These are phyloP conservation scores for Brasenia schreberi DNA, from an alignment of 164 flowering plant genomes.

Conservation along the genomic window DNA sequence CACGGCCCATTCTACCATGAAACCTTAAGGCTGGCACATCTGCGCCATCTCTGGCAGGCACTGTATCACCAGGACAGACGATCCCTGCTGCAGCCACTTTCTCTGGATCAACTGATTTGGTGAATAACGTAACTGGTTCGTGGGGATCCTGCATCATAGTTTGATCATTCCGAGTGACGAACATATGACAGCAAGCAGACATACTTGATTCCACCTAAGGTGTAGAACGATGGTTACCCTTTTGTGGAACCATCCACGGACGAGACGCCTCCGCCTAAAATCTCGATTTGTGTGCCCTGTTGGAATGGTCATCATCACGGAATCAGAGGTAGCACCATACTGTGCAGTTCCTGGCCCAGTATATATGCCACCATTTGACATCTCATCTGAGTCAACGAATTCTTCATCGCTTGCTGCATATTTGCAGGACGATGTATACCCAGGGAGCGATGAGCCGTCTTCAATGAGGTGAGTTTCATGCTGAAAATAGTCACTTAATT, in stretches of 20 bases:
- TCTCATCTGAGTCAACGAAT: constrained; percentile 70
- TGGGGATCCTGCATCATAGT: constrained; percentile 60
- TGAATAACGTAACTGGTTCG: constrained; percentile 74
- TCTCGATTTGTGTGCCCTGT: constrained; percentile 46
- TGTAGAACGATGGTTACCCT: constrained; percentile 27
- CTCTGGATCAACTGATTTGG: constrained; percentile 69
- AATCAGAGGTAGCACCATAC: constrained; percentile 28
- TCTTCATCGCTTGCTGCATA: constrained; percentile 80
- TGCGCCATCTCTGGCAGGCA: no score
- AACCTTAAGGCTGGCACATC: no score
- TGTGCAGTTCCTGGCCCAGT: constrained; percentile 28
- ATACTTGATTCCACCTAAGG: not conserved
- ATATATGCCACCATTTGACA: constrained; percentile 21
- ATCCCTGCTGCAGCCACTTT: constrained; percentile 77
- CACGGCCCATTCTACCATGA: no score
- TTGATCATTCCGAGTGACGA: not conserved
- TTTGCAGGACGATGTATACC: constrained; percentile 42
- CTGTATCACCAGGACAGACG: no score
- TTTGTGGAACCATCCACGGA: constrained; percentile 68
- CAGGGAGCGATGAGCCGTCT: constrained; percentile 67
- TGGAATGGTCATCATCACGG: constrained; percentile 32
- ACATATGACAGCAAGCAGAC: no score
- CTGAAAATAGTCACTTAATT: constrained; percentile 3
- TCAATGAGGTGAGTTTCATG: constrained; percentile 63
- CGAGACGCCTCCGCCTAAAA: constrained; percentile 33